Percentiles rank a stretch among this genome's conserved stretches.
Conservation (phyloP, 306 rosid species). For the Pyrus betulifolia region DNA sequence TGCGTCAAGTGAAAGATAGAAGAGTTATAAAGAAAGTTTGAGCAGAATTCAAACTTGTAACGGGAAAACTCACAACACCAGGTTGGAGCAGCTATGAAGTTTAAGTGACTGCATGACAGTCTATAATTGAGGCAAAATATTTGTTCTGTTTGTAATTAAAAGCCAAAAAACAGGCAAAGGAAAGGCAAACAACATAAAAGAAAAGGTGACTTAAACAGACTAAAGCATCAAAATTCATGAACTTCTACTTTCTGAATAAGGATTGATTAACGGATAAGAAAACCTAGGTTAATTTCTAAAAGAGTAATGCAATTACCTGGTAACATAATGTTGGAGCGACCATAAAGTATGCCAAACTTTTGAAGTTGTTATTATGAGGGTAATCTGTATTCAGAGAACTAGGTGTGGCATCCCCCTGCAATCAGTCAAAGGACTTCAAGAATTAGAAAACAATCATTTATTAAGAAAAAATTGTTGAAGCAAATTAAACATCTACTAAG, state of each 20-base stretch:
- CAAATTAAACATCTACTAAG: not conserved
- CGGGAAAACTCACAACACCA: not conserved
- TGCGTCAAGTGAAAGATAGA: not conserved
- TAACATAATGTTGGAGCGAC: conserved; percentile 96
- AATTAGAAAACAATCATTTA: conserved; percentile 1
- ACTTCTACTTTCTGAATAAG: not conserved
- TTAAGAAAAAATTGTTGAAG: not conserved
- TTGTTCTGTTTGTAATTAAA: not conserved
- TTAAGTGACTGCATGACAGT: not conserved
- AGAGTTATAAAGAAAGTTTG: not conserved
- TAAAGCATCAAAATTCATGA: not conserved
- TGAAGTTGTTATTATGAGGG: conserved; percentile 48
- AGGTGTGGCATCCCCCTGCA: conserved; percentile 58
- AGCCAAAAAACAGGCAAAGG: not conserved
- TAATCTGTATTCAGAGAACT: conserved; percentile 31
- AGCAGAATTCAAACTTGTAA: not conserved
- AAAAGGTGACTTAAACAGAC: not conserved
- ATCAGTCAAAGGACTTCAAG: conserved; percentile 17
- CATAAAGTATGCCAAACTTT: conserved; percentile 81
- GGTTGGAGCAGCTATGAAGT: not conserved
- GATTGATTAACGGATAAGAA: not conserved
- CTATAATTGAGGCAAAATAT: not conserved
- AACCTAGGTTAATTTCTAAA: not conserved
- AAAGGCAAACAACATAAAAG: not conserved
- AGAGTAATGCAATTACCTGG: conserved; percentile 52